These are phyloP conservation scores for Salvia rosmarinus DNA, from an alignment of 257 asterid genomes.

Conservation along the genomic window DNA sequence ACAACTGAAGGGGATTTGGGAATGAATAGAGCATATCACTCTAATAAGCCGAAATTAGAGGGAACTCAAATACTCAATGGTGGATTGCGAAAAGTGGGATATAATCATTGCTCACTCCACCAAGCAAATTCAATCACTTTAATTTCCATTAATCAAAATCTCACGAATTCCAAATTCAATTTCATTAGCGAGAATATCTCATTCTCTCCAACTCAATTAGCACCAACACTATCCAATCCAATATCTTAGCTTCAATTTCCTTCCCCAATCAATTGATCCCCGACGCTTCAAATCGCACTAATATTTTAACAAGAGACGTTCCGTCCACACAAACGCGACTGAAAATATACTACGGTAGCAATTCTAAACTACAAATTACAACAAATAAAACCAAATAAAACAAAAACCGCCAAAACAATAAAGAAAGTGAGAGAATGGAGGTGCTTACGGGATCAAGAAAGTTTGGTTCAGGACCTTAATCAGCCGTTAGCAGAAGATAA, in stretches of 20 bases:
- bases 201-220: slow-evolving; percentile 9
- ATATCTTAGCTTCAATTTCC: not conserved
- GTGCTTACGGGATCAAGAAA: slow-evolving; percentile 75
- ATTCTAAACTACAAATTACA: not conserved
- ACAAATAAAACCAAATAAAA: not conserved
- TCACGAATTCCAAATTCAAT: slow-evolving; percentile 5
- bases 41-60: not conserved
- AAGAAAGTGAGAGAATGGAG: not conserved
- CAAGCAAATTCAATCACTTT: not conserved
- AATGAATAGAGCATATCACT: not conserved
- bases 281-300: not conserved
- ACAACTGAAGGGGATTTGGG: not conserved
- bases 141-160: not conserved
- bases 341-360: not conserved
- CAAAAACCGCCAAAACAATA: not conserved
- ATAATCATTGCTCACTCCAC: not conserved
- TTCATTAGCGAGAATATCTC: not conserved
- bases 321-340: not conserved
- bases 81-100: too few species aligned
- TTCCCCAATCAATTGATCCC: slow-evolving; percentile 10
- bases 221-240: not conserved
- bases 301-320: not conserved
- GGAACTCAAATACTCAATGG: too few species aligned
- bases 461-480: slow-evolving; percentile 79
- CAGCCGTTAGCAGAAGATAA: slow-evolving; percentile 87